A percentile compares a stretch with the other conserved stretches of the same genome.
Evolutionary conservation across 352 stramenopile genomes (phyloP).

Genomic region (Globisporangium nunn): DNA sequence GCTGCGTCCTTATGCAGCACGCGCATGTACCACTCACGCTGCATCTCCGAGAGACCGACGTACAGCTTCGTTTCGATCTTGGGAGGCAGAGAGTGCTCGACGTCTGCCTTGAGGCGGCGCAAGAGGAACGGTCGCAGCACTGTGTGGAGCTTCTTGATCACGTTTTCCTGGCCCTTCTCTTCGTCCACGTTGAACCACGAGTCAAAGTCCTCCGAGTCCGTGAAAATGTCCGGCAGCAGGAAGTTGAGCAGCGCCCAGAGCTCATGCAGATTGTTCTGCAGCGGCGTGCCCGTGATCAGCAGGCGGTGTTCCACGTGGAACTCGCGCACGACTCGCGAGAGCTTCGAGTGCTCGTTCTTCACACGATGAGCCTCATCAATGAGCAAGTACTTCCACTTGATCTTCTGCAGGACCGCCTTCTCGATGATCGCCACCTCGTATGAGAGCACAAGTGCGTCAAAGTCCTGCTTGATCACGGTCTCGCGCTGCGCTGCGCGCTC

Average conservation of each 20-base stretch:
- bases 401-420: constrained; percentile 87
- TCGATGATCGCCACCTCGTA: constrained; percentile 96
- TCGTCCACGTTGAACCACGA: constrained; percentile 99
- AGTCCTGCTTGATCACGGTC: constrained; percentile 73
- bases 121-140: constrained; percentile 98
- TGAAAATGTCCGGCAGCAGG: constrained; percentile 92
- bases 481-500: constrained; percentile 91
- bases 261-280: constrained; percentile 99
- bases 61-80: constrained; percentile 99
- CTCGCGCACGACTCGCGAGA: constrained; percentile 78
- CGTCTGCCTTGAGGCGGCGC: constrained; percentile 96
- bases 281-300: constrained; percentile 95
- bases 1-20: constrained; percentile 93
- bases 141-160: constrained; percentile 96
- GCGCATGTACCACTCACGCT: constrained; percentile 98
- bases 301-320: constrained; percentile 94
- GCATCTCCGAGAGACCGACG: constrained; percentile 95
- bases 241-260: constrained; percentile 99
- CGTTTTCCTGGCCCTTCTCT: constrained; percentile 92
- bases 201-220: constrained; percentile 97
- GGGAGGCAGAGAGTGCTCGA: constrained; percentile 94
- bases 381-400: constrained; percentile 96
- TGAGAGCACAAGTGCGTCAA: constrained; percentile 91
- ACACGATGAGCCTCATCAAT: constrained; percentile 98
- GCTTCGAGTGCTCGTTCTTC: constrained; percentile 95